Conservation (phyloP, 495 filamentous ascomycete species). For the Opeltia flavorubescens region DNA sequence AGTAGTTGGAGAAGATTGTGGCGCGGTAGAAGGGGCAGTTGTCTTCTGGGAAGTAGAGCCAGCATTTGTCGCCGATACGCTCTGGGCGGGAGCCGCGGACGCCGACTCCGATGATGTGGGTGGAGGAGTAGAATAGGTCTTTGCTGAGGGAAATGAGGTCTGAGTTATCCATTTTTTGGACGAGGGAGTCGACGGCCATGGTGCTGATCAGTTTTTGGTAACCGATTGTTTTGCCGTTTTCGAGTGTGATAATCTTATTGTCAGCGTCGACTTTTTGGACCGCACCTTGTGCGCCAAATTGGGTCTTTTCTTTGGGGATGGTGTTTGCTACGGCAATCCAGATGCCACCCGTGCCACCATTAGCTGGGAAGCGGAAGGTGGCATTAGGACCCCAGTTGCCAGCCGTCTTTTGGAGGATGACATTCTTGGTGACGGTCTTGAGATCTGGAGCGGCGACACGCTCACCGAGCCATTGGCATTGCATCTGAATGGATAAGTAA, state of each 20-base stretch:
- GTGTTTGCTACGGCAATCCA: slow-evolving; percentile 97
- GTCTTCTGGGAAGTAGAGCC: slow-evolving; percentile 99
- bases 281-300: slow-evolving; percentile 71
- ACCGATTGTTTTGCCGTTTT: slow-evolving; percentile 77
- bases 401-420: slow-evolving; percentile 89
- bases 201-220: slow-evolving; percentile 90
- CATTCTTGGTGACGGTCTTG: slow-evolving; percentile 89
- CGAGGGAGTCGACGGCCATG: slow-evolving; percentile 88
- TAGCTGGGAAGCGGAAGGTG: slow-evolving; percentile 95
- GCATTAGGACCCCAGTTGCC: slow-evolving; percentile 98
- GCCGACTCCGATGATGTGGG: slow-evolving; percentile 94
- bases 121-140: slow-evolving; percentile 90
- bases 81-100: slow-evolving; percentile 86
- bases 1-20: slow-evolving; percentile 99
- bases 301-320: slow-evolving; percentile 78
- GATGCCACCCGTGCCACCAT: slow-evolving; percentile 92
- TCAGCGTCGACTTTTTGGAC: slow-evolving; percentile 77
- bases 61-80: slow-evolving; percentile 98
- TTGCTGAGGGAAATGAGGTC: slow-evolving; percentile 74
- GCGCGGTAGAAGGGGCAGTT: slow-evolving; percentile 99
- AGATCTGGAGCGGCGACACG: slow-evolving; percentile 94
- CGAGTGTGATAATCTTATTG: slow-evolving; percentile 66
- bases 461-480: slow-evolving; percentile 98
- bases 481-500: slow-evolving; percentile 53
- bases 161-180: slow-evolving; percentile 74